Evolutionary conservation across 768 basidiomycete genomes (phyloP).

Genomic region (Cantharellus anzutake): DNA sequence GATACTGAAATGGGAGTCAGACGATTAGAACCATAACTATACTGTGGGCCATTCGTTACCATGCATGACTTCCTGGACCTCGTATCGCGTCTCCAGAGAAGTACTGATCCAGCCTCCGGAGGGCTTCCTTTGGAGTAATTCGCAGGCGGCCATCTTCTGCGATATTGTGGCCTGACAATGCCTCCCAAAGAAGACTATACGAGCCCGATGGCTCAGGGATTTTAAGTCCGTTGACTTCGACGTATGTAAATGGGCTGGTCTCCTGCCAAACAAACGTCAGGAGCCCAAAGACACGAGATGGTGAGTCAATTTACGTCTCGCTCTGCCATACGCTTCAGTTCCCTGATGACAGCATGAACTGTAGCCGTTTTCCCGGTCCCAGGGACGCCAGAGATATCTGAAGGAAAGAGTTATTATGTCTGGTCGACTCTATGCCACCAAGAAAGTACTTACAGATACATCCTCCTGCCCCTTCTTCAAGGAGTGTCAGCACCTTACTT

Average conservation of each 20-base stretch:
- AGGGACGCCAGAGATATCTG: slow-evolving; percentile 96
- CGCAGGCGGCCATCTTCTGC: slow-evolving; percentile 41
- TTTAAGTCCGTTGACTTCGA: slow-evolving; percentile 92
- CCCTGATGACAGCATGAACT: slow-evolving; percentile 79
- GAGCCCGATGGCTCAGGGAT: slow-evolving; percentile 87
- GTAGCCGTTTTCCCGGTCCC: slow-evolving; percentile 98
- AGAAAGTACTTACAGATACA: slow-evolving; percentile 60
- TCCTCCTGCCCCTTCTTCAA: slow-evolving; percentile 87
- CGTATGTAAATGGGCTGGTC: slow-evolving; percentile 84
- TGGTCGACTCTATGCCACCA: background rate
- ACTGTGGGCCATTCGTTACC: slow-evolving; percentile 30
- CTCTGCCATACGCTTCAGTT: slow-evolving; percentile 77
- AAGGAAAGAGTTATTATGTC: too few relatives aligned
- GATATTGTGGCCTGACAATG: slow-evolving; percentile 63
- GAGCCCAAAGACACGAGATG: background rate
- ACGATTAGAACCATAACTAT: slow-evolving; percentile 1
- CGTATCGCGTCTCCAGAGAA: slow-evolving; percentile 48
- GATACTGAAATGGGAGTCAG: slow-evolving; percentile 31
- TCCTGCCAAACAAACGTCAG: slow-evolving; percentile 32
- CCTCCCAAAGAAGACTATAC: slow-evolving; percentile 84
- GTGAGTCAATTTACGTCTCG: slow-evolving; percentile 33
- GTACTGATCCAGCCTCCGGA: slow-evolving; percentile 57
- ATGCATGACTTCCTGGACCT: slow-evolving; percentile 71
- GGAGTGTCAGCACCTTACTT: slow-evolving; percentile 56
- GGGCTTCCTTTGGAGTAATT: slow-evolving; percentile 60